Evolutionary conservation across 2,329 filamentous ascomycete genomes (phyloP).

Genomic region (Ustulina deusta): DNA sequence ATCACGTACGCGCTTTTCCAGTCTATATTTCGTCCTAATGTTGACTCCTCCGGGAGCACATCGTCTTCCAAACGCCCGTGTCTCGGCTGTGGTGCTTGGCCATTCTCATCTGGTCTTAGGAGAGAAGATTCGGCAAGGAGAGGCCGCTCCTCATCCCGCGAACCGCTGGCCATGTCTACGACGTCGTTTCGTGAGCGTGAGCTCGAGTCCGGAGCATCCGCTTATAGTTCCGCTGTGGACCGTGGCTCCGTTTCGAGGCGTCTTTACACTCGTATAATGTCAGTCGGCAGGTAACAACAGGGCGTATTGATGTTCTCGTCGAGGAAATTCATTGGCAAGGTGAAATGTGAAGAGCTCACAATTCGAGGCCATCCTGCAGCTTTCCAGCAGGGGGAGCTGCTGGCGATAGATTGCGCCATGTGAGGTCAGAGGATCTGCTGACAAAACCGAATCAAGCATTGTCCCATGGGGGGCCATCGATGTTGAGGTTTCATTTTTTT

Average conservation of each 20-base stretch:
- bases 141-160: constrained; percentile 29
- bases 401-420: constrained; percentile 39
- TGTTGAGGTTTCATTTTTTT: constrained; percentile 32
- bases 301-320: neutral
- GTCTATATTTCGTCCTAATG: constrained; percentile 68
- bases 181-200: constrained; percentile 2
- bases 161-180: constrained; percentile 21
- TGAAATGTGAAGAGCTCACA: neutral
- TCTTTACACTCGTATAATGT: neutral
- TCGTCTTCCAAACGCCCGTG: constrained; percentile 64
- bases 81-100: constrained; percentile 41
- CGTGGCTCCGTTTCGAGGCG: neutral
- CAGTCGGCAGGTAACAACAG: constrained; percentile 12
- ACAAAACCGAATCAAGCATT: constrained; percentile 28
- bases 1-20: constrained; percentile 75
- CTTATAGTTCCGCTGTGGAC: neutral
- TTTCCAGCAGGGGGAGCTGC: constrained; percentile 16
- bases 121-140: constrained; percentile 22
- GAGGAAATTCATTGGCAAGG: constrained; percentile 14
- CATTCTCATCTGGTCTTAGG: constrained; percentile 31
- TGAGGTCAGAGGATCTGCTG: constrained; percentile 36
- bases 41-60: constrained; percentile 69
- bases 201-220: constrained; percentile 29
- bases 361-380: constrained; percentile 3
- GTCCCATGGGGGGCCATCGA: constrained; percentile 12